These are phyloP conservation scores for Pisolithus orientalis DNA, from an alignment of 768 basidiomycete genomes.

Conservation along the genomic window DNA sequence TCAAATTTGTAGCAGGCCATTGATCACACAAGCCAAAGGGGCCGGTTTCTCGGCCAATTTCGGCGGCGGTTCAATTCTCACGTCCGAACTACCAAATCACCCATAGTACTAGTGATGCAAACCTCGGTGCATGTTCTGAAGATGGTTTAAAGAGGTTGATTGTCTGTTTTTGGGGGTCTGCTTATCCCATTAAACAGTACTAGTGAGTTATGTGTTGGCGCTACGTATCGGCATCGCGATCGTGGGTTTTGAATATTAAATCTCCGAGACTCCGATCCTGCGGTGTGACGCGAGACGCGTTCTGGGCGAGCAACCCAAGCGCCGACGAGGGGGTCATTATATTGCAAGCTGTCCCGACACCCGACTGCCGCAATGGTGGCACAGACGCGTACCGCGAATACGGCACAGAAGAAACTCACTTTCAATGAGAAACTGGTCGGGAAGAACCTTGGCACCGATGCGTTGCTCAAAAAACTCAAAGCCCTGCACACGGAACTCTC, in stretches of 20 bases:
- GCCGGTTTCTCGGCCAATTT: background rate
- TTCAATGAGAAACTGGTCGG: slow-evolving; percentile 82
- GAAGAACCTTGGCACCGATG: slow-evolving; percentile 74
- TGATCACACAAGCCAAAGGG: background rate
- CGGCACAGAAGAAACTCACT: slow-evolving; percentile 53
- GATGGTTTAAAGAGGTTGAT: too few relatives aligned
- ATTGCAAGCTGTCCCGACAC: background rate
- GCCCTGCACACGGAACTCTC: slow-evolving; percentile 70
- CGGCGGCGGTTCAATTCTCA: background rate
- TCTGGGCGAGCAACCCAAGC: background rate
- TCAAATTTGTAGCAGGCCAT: background rate
- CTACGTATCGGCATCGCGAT: background rate
- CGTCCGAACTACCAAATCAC: too few relatives aligned
- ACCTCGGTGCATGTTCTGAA: too few relatives aligned
- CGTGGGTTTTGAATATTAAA: background rate
- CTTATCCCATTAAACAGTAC: too few relatives aligned
- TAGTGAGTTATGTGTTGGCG: too few relatives aligned
- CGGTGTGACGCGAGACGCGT: background rate
- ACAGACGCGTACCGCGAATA: slow-evolving; percentile 56
- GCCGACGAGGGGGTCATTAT: slow-evolving; percentile 3
- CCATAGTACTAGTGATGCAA: too few relatives aligned
- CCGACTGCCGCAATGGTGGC: slow-evolving; percentile 52
- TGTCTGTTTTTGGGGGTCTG: too few relatives aligned
- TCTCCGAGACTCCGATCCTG: background rate
- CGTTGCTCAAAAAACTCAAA: slow-evolving; percentile 81